These are phyloP conservation scores for Nowakowskiella sp. DNA, from an alignment of 192 early-diverging fungal genomes.

Conservation along the genomic window DNA sequence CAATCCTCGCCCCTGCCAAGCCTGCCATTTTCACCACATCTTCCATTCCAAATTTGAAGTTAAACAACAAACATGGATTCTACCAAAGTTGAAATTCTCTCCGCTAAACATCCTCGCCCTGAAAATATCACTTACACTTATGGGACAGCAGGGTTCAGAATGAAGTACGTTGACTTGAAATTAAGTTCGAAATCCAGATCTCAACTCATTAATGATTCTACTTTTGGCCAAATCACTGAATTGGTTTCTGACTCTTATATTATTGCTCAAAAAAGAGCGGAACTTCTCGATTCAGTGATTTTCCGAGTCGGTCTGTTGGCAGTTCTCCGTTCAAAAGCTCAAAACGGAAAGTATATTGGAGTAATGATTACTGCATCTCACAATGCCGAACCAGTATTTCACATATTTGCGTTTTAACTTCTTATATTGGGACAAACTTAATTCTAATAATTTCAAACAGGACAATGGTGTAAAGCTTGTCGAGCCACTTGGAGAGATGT, in stretches of 20 bases:
- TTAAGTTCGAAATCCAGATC: neutral
- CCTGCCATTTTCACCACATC: too few species aligned
- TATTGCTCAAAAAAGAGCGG: constrained; percentile 44
- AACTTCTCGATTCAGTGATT: constrained; percentile 83
- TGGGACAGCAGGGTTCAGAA: constrained; percentile 97
- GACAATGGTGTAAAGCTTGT: constrained; percentile 99
- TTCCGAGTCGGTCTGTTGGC: constrained; percentile 90
- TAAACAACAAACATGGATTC: too few species aligned
- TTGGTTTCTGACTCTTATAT: neutral
- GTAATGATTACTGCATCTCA: constrained; percentile 99
- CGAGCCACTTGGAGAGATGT: constrained; percentile 98
- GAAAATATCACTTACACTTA: constrained; percentile 58
- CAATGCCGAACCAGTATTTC: constrained; percentile 74
- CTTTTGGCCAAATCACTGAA: too few species aligned
- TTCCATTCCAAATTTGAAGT: too few species aligned
- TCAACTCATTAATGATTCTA: neutral
- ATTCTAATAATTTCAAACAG: constrained; percentile 17
- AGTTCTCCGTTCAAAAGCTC: constrained; percentile 80
- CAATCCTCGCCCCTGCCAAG: too few species aligned
- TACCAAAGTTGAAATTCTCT: constrained; percentile 3
- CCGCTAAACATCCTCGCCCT: constrained; percentile 62
- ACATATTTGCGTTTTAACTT: neutral
- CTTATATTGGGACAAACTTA: neutral
- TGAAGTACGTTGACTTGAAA: constrained; percentile 51
- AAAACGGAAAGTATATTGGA: constrained; percentile 78